Conservation (phyloP, 2,329 filamentous ascomycete species). For the Exophiala spinifera region DNA sequence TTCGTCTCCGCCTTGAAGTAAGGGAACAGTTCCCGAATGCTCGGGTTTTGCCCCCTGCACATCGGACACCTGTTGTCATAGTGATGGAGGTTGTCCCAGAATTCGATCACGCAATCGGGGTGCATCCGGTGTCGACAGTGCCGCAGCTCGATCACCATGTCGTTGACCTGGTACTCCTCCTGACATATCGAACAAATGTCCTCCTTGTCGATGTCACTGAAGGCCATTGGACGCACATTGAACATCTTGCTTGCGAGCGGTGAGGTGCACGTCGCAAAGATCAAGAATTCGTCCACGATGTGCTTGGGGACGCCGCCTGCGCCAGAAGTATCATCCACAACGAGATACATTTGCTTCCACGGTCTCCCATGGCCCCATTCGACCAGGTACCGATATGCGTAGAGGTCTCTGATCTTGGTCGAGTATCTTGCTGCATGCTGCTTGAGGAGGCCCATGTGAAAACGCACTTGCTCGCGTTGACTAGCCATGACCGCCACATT, state of each 20-base stretch:
- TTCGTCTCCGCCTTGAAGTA: background rate
- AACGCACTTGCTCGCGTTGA: too few relatives aligned
- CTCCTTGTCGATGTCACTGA: background rate
- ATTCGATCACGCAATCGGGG: background rate
- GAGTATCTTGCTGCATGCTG: background rate
- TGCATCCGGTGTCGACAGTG: background rate
- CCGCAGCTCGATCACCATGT: background rate
- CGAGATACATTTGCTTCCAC: background rate
- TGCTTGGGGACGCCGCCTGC: background rate
- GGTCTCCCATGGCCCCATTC: conserved; percentile 1
- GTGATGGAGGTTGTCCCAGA: background rate
- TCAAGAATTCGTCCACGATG: background rate
- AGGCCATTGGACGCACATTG: background rate
- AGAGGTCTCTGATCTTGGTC: background rate
- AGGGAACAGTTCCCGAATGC: background rate
- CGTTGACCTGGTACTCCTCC: background rate
- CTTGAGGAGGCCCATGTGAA: background rate
- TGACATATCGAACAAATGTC: background rate
- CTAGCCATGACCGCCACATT: too few relatives aligned
- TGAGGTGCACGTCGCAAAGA: background rate
- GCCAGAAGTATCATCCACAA: background rate
- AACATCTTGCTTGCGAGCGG: background rate
- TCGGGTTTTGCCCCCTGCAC: background rate
- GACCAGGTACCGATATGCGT: background rate
- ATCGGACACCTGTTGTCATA: background rate